Percentiles rank a stretch among this genome's conserved stretches.
Conservation (phyloP, 371 early-diverging fungal genomes). For the Mucor velutinosus region DNA sequence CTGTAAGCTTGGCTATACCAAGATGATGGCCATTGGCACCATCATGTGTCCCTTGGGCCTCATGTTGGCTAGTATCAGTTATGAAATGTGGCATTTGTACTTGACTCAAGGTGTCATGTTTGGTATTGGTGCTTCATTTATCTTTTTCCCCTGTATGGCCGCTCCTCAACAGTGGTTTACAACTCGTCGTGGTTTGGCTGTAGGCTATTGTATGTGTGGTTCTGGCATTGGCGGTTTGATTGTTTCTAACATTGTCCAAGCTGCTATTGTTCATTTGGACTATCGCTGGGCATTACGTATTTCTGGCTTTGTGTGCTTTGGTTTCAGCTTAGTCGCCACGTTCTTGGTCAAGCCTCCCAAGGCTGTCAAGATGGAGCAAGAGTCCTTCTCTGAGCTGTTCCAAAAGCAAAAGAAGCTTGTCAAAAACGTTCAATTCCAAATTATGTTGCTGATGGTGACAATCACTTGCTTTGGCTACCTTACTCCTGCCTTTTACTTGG, state of each 20-base stretch:
- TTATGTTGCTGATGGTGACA: slow-evolving; percentile 24
- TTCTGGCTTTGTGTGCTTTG: slow-evolving; percentile 56
- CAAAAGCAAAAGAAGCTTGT: slow-evolving; percentile 30
- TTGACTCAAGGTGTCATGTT: slow-evolving; percentile 71
- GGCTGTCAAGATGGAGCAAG: neutral
- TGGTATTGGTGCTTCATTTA: slow-evolving; percentile 69
- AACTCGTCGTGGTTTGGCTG: slow-evolving; percentile 67
- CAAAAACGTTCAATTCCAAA: slow-evolving; percentile 17
- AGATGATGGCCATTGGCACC: slow-evolving; percentile 51
- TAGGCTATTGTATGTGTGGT: slow-evolving; percentile 69
- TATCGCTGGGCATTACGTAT: slow-evolving; percentile 69
- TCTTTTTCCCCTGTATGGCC: slow-evolving; percentile 68
- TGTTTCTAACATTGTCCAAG: slow-evolving; percentile 56
- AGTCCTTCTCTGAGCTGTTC: slow-evolving; percentile 11
- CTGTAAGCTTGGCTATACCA: slow-evolving; percentile 54
- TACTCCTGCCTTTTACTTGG: slow-evolving; percentile 12
- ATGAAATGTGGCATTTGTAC: slow-evolving; percentile 66
- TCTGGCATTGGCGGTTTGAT: slow-evolving; percentile 69
- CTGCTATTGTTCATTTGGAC: slow-evolving; percentile 50
- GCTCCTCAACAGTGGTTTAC: slow-evolving; percentile 76
- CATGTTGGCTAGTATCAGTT: slow-evolving; percentile 62
- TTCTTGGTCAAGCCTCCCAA: slow-evolving; percentile 49
- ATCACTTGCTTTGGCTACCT: slow-evolving; percentile 29
- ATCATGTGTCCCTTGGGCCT: slow-evolving; percentile 58
- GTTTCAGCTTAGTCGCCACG: slow-evolving; percentile 45